These are phyloP conservation scores for Kwoniella mangroviensis DNA, from an alignment of 768 basidiomycete species.

Conservation along the genomic window DNA sequence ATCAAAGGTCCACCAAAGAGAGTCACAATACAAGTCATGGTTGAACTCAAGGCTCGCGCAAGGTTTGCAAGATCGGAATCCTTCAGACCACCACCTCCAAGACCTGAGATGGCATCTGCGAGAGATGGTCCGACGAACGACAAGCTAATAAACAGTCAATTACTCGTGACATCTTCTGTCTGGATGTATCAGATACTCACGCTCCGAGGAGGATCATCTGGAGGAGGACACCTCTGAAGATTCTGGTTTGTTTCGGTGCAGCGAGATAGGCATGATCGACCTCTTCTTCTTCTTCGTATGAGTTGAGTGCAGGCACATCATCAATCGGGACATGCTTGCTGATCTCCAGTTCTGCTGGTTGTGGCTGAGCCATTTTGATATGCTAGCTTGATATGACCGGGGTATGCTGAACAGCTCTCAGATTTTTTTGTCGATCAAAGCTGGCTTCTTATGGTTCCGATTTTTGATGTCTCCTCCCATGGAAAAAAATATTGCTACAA, in stretches of 20 bases:
- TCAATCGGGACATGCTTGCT: not conserved
- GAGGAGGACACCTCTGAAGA: not conserved
- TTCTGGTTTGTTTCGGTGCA: not conserved
- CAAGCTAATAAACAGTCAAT: not conserved
- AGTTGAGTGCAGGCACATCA: not conserved
- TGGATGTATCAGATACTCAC: not conserved
- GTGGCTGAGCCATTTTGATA: not conserved
- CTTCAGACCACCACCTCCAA: constrained; percentile 28
- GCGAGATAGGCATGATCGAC: constrained; percentile 13
- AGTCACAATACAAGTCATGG: constrained; percentile 24
- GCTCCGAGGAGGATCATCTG: constrained; percentile 15
- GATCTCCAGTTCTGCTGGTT: constrained; percentile 7
- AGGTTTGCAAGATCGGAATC: constrained; percentile 32
- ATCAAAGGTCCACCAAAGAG: constrained; percentile 40
- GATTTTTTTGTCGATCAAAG: too few relatives aligned
- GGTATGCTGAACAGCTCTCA: too few relatives aligned
- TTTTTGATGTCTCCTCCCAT: too few relatives aligned
- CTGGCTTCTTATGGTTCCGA: too few relatives aligned
- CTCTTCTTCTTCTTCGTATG: not conserved
- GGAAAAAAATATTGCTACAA: too few relatives aligned
- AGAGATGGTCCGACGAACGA: constrained; percentile 11
- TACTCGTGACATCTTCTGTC: too few relatives aligned
- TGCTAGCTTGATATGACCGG: too few relatives aligned
- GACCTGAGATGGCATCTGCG: constrained; percentile 11
- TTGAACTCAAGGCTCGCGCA: constrained; percentile 22